Evolutionary conservation across 1,284 basidiomycete species (phyloP), one percentile per base, ranked within the genome.

Genomic region (Fomitopsis schrenkii): DNA sequence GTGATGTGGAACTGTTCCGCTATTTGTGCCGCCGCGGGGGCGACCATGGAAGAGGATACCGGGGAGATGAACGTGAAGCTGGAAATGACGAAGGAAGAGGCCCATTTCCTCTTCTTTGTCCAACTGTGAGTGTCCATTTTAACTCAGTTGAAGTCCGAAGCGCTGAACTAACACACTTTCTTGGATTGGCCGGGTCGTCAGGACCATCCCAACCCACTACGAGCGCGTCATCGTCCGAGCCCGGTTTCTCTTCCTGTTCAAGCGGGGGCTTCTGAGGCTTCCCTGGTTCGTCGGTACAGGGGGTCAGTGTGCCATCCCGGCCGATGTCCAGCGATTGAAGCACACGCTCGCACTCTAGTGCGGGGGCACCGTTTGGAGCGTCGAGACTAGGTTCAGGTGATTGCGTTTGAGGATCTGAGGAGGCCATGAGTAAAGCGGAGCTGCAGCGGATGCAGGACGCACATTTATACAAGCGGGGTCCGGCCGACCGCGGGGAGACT

Each of bases 41-140:
- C 85, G 15, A 89, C 77, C 81, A 91, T 88, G 30, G 86, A 82
- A 1, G 85, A 86, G 0, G 86, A 80, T 1, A 87, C 75, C 0
- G 86, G 84, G 0, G 80, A 81, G 41, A 87, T 84, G 65, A 87
- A 85, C 0, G 83, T 85, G 68, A 84, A 85, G 0, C 80, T 76
- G 0, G 84, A 86, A 0, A 88, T 82, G 6, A 84, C 76, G 28
- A 80, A 53, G 0, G 85, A 85, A 0, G 85, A 82, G 0, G 79
- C 78, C 82, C 86, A 84, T 77, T 87, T 88, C 60, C 77, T 75
- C 22, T 71, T 71, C 53, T 75, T 77, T 0, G 78, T 63, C 87
- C 87, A 90, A 68, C 82, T 84, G 58, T 19, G 26, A 56, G 45
- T 28, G 7, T 1, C 2, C 26, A 1, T n/a, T 9, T 57, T 5